These are phyloP conservation scores for Gossypium aridum DNA, from an alignment of 441 rosid species.

Conservation along the genomic window DNA sequence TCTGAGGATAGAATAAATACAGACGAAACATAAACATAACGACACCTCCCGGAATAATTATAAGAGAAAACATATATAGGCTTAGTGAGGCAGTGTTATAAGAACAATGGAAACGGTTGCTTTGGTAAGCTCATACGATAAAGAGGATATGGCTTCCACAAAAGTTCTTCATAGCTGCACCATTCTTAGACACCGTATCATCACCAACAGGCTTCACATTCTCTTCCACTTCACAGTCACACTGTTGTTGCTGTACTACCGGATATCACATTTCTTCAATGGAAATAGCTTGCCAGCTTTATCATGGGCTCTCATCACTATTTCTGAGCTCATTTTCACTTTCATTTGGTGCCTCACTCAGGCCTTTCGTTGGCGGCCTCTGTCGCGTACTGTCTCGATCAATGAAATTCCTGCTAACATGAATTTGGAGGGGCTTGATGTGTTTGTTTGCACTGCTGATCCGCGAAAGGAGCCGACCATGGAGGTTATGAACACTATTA, in stretches of 20 bases:
- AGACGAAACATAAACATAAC: no score
- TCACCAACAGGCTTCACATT: not conserved
- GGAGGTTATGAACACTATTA: not conserved
- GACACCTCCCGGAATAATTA: no score
- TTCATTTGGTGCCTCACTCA: constrained; percentile 26
- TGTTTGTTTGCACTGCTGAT: constrained; percentile 8
- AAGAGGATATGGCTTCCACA: not conserved
- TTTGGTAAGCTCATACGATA: not conserved
- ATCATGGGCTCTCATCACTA: constrained; percentile 16
- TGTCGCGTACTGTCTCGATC: constrained; percentile 21
- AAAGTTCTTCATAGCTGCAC: not conserved
- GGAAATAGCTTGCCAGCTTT: not conserved
- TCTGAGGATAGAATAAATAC: no score
- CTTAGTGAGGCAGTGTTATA: not conserved
- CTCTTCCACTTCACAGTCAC: not conserved
- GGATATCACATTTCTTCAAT: constrained; percentile 9
- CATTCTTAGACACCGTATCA: not conserved
- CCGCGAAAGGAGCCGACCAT: not conserved
- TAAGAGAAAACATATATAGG: no score
- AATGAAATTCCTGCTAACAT: constrained; percentile 24
- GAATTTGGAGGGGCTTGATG: not conserved
- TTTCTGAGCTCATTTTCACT: constrained; percentile 23
- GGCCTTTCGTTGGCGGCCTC: constrained; percentile 25
- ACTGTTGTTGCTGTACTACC: not conserved
- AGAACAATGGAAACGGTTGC: not conserved